A percentile compares a stretch with the other conserved stretches of the same genome.
Evolutionary conservation across 2,329 filamentous ascomycete species (phyloP).

Genomic region (Phialophora expanda): DNA sequence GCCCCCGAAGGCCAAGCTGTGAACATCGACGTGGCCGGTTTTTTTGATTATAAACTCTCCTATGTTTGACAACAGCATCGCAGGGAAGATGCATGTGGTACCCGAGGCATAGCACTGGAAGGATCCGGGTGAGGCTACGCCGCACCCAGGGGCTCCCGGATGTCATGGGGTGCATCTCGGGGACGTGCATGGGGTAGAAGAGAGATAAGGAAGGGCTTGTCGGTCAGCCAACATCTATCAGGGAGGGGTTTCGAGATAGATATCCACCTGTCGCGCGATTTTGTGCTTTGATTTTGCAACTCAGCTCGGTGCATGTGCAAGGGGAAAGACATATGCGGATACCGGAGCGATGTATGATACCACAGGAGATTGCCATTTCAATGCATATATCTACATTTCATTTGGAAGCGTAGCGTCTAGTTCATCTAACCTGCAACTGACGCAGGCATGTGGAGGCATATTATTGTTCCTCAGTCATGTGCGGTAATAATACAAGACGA

Average conservation of each 20-base stretch:
- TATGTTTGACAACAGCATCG: slow-evolving; percentile 2
- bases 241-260: not conserved
- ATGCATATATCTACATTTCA: slow-evolving; percentile 2
- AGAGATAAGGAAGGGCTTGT: not conserved
- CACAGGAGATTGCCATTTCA: slow-evolving; percentile 16
- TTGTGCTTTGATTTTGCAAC: not conserved
- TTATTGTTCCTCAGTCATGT: not conserved
- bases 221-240: not conserved
- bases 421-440: not conserved
- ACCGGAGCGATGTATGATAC: slow-evolving; percentile 21
- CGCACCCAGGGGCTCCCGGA: not conserved
- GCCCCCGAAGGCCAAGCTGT: slow-evolving; percentile 84
- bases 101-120: not conserved
- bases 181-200: not conserved
- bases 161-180: not conserved
- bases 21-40: slow-evolving; percentile 43
- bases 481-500: not conserved
- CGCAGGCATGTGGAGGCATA: not conserved
- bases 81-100: not conserved
- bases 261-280: not conserved
- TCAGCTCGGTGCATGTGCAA: not conserved
- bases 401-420: not conserved
- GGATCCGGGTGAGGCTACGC: not conserved
- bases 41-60: slow-evolving; percentile 10
- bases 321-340: not conserved